Evolutionary conservation across 2,329 filamentous ascomycete species (phyloP).

Genomic region (Monilinia fructicola): DNA sequence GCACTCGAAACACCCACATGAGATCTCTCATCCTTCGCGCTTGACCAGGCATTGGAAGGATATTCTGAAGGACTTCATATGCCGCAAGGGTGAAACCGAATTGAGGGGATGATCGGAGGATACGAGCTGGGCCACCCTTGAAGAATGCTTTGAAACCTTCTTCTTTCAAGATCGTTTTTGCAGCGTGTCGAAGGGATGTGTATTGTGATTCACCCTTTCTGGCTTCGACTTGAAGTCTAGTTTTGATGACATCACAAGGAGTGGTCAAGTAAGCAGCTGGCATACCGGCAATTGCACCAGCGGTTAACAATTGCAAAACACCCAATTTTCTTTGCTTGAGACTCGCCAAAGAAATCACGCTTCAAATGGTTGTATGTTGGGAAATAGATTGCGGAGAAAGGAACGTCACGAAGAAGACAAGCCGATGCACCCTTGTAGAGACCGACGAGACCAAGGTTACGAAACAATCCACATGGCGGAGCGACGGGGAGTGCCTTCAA

Average conservation of each 20-base stretch:
- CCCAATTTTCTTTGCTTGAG: constrained; percentile 83
- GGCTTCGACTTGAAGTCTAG: constrained; percentile 92
- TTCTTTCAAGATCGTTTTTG: constrained; percentile 78
- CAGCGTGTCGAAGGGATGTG: constrained; percentile 82
- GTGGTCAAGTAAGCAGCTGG: constrained; percentile 93
- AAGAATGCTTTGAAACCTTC: constrained; percentile 97
- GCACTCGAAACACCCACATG: constrained; percentile 53
- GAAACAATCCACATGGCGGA: constrained; percentile 96
- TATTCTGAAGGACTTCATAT: constrained; percentile 85
- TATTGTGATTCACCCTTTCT: constrained; percentile 92
- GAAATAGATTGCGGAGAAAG: constrained; percentile 99
- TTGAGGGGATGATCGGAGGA: constrained; percentile 91
- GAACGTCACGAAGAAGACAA: constrained; percentile 91
- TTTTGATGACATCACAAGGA: constrained; percentile 99
- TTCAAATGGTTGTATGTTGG: constrained; percentile 94
- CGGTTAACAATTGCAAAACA: constrained; percentile 84
- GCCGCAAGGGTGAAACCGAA: constrained; percentile 97
- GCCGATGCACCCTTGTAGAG: constrained; percentile 96
- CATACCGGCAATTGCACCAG: constrained; percentile 93
- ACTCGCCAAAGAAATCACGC: constrained; percentile 89
- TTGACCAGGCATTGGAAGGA: constrained; percentile 75
- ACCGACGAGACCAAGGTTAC: constrained; percentile 88
- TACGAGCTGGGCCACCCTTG: constrained; percentile 95
- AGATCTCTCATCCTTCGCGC: constrained; percentile 47
- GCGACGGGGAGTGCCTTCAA: constrained; percentile 78